phyloP scores from a whole-genome alignment of 257 asterid species.

The Lithospermum erythrorhizon region DNA sequence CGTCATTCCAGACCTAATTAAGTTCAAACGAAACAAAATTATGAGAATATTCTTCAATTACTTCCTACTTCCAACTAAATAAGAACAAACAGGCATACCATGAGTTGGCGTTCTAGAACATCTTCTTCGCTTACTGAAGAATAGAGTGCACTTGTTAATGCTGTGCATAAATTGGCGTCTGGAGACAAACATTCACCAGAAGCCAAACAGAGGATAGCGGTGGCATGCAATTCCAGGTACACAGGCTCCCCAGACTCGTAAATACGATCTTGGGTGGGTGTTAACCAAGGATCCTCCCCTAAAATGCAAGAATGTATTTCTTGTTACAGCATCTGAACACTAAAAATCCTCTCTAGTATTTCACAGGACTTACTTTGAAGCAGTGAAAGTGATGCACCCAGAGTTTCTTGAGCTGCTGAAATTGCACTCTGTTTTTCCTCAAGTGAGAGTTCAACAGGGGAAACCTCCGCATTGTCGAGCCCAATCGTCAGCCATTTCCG shows the following conservation, averaged over 20 bases:
- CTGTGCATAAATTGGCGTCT: constrained; percentile 77
- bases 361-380: constrained; percentile 48
- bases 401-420: constrained; percentile 66
- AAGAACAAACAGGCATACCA: constrained; percentile 37
- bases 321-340: neutral
- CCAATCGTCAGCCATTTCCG: constrained; percentile 84
- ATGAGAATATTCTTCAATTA: neutral
- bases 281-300: constrained; percentile 82
- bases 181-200: constrained; percentile 85
- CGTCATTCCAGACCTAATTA: neutral
- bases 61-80: constrained; percentile 2
- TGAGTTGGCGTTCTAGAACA: constrained; percentile 58
- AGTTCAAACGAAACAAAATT: neutral
- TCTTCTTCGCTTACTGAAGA: constrained; percentile 76
- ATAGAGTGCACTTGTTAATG: constrained; percentile 77
- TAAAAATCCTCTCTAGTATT: neutral
- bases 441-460: constrained; percentile 51
- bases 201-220: constrained; percentile 65
- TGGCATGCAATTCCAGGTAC: constrained; percentile 83
- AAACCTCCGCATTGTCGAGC: constrained; percentile 58
- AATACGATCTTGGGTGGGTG: constrained; percentile 66
- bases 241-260: constrained; percentile 47
- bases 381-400: constrained; percentile 48
- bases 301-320: constrained; percentile 10
- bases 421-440: constrained; percentile 71